Base-by-base conservation (phyloP, 2,329 filamentous ascomycete species). In the Malbranchea cinnamomea region DNA sequence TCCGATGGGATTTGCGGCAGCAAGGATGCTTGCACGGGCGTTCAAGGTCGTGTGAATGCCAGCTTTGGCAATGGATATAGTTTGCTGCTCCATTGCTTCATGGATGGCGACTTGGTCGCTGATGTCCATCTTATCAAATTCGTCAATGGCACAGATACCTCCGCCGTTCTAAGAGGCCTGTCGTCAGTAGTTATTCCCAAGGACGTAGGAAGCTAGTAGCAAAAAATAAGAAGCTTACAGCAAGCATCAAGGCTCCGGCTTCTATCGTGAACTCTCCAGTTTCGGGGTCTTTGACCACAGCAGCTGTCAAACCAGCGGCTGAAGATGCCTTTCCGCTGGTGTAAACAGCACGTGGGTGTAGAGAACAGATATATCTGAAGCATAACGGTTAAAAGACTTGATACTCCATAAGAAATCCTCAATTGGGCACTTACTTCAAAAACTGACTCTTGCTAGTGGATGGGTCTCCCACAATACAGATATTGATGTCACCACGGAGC, bases 1-100 rank as follows among this genome's bases (percentile, higher is more conserved):
- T 16, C 83, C 83, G 4, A 98, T 83, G 0, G 89, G 89, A 54
- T 98, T 98, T 17, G 89, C 89, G 5, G 89, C 89, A 1, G 89
- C 89, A 10, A 98, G 75, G 46, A 98, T 95, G 26, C 79, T 89
- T 1, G 89, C 94, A 32, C 89, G 74, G 2, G 89, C 89, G 49
- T 98, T 98, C 26, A 98, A 70, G 0, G 89, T 98, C 3, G 89
- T 91, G 53, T 98, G 89, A 35, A 98, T 98, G 47, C 89, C 89
- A 4, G 89, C 89, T 60, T 98, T 98, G 36, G 89, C 87, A 47
- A 98, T 98, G 6, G 84, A 94, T 41, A 98, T 98, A 4, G 89
- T 98, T 59, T 98, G 89, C 63, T 98, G 89, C 70, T 98, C 89
- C 89, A 98, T 98, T 36, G 89, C 89, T 72, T 98, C 89, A 68